phyloP scores from a whole-genome alignment of 169 alveolate species.

The Amoebophrya sp. region DNA sequence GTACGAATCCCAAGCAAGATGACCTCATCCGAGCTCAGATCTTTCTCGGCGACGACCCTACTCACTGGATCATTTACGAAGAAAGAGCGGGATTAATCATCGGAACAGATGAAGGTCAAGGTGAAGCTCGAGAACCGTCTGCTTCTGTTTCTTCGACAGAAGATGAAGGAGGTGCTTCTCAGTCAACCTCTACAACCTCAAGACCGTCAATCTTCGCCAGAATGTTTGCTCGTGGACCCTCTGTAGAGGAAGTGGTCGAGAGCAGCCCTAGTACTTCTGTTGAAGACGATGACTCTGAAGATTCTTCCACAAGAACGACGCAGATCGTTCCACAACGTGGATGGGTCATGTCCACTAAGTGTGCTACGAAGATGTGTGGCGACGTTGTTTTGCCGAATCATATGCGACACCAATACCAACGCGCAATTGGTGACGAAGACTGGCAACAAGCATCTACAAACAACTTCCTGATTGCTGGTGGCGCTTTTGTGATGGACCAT shows the following conservation, averaged over 20 bases:
- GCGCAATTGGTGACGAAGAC: not conserved
- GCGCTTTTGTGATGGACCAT: not conserved
- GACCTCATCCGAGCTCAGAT: not conserved
- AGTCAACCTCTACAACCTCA: no score
- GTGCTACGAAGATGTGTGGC: not conserved
- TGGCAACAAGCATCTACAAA: not conserved
- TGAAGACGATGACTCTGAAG: no score
- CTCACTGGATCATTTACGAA: not conserved
- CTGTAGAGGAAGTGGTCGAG: no score
- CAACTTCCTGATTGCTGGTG: not conserved
- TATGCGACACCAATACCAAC: not conserved
- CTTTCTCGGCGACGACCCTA: not conserved
- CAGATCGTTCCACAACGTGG: no score
- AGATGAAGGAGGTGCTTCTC: no score
- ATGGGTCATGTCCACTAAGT: not conserved
- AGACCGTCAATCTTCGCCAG: no score
- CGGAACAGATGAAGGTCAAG: no score
- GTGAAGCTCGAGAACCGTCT: no score
- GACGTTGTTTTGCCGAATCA: not conserved
- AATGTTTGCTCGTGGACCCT: no score
- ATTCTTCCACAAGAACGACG: no score
- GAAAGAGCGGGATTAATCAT: not conserved
- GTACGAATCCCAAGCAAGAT: constrained; percentile 8
- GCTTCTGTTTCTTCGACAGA: no score
- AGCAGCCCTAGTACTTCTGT: no score